These are phyloP conservation scores for Phytophthora sojae DNA, from an alignment of 352 stramenopile species.

Conservation along the genomic window DNA sequence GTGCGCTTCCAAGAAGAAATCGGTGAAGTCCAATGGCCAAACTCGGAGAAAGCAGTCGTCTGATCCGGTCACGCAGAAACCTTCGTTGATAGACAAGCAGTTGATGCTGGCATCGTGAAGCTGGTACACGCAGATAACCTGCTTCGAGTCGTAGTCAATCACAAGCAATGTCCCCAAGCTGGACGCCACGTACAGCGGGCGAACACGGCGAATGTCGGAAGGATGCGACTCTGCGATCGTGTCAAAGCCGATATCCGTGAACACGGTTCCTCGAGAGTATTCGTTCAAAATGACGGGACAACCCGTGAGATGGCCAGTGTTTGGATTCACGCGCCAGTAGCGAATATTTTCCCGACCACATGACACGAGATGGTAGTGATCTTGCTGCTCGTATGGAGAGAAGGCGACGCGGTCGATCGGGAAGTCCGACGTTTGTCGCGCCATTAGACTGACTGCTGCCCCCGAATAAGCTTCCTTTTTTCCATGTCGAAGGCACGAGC, in stretches of 20 bases:
- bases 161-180: slow-evolving; percentile 80
- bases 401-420: slow-evolving; percentile 76
- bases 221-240: slow-evolving; percentile 61
- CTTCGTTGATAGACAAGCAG: slow-evolving; percentile 87
- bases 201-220: slow-evolving; percentile 57
- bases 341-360: slow-evolving; percentile 93
- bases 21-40: slow-evolving; percentile 92
- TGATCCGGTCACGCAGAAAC: slow-evolving; percentile 90
- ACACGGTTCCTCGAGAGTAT: slow-evolving; percentile 86
- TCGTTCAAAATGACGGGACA: slow-evolving; percentile 90
- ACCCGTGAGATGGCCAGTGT: slow-evolving; percentile 66
- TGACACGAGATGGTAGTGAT: slow-evolving; percentile 78
- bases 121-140: slow-evolving; percentile 91
- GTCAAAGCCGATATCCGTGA: slow-evolving; percentile 90
- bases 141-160: slow-evolving; percentile 83
- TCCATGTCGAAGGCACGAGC: slow-evolving; percentile 33
- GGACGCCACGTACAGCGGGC: slow-evolving; percentile 83
- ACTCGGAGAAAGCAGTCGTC: slow-evolving; percentile 90
- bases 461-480: not conserved
- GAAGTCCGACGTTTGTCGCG: slow-evolving; percentile 90
- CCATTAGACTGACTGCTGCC: slow-evolving; percentile 51
- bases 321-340: slow-evolving; percentile 85
- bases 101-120: slow-evolving; percentile 89
- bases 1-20: slow-evolving; percentile 92
- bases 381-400: slow-evolving; percentile 78